Conservation (phyloP, 352 stramenopile species). For the Pythium vanterpoolii region DNA sequence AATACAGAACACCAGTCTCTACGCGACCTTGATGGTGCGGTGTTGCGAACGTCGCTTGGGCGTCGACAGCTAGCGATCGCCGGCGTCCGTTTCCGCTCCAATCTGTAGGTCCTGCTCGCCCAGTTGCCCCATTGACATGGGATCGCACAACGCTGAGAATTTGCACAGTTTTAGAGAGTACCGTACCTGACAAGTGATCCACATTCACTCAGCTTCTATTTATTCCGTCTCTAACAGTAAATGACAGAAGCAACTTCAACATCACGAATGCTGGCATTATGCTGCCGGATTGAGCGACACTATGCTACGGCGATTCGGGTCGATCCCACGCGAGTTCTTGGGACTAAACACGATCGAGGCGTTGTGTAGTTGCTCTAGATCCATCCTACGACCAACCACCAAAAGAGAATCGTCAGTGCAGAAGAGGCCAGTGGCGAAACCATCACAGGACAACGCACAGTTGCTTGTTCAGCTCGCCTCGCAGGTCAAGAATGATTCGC, state of each 20-base stretch:
- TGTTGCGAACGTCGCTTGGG: constrained; percentile 3
- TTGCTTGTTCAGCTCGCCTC: constrained; percentile 29
- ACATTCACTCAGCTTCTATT: neutral
- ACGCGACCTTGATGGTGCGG: neutral
- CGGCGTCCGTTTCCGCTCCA: constrained; percentile 8
- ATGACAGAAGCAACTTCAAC: constrained; percentile 19
- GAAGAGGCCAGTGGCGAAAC: too few relatives aligned
- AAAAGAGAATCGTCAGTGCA: neutral
- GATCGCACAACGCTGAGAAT: constrained; percentile 2
- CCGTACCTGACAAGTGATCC: neutral
- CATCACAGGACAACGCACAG: constrained; percentile 23
- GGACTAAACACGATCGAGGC: constrained; percentile 27
- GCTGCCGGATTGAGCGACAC: constrained; percentile 16
- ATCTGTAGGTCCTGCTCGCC: too few relatives aligned
- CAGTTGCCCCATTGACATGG: constrained; percentile 6
- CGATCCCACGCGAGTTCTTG: constrained; percentile 31
- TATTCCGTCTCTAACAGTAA: constrained; percentile 16
- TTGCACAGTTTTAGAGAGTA: neutral
- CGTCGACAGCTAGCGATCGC: neutral
- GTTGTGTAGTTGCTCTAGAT: constrained; percentile 28
- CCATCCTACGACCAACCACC: constrained; percentile 15
- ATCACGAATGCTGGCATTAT: constrained; percentile 2
- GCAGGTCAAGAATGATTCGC: constrained; percentile 27
- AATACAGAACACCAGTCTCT: too few relatives aligned
- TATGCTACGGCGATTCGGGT: constrained; percentile 22